These are phyloP conservation scores for Leersia perrieri DNA, from an alignment of 176 grass and related monocot genomes.

Conservation along the genomic window DNA sequence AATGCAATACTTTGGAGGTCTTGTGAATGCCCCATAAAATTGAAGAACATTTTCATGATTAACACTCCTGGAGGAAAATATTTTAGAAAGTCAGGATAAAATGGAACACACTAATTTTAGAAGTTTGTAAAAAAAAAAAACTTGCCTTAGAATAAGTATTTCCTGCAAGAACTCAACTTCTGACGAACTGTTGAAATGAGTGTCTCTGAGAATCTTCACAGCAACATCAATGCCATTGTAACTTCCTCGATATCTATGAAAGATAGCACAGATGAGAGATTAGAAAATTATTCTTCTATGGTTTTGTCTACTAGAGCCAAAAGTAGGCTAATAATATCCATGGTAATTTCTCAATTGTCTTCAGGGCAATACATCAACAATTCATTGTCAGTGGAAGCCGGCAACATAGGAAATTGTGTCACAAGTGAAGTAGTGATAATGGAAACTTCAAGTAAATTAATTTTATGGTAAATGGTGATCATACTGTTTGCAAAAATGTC, in stretches of 20 bases:
- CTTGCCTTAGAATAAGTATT: slow-evolving; percentile 89
- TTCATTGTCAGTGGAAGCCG: slow-evolving; percentile 14
- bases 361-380: not conserved
- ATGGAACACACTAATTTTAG: slow-evolving; percentile 5
- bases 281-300: not conserved
- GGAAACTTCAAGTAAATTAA: not conserved
- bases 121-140: not conserved
- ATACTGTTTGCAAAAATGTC: not conserved
- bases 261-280: slow-evolving; percentile 6
- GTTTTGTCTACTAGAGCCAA: not conserved
- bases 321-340: not conserved
- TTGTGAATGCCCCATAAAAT: slow-evolving; percentile 80
- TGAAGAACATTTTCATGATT: slow-evolving; percentile 73
- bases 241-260: slow-evolving; percentile 67
- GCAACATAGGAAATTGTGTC: not conserved
- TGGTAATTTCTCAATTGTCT: not conserved
- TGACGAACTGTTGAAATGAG: slow-evolving; percentile 48
- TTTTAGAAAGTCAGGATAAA: slow-evolving; percentile 16
- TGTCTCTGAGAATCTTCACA: slow-evolving; percentile 72
- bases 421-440: not conserved
- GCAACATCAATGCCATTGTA: slow-evolving; percentile 70
- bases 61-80: slow-evolving; percentile 57
- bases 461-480: not conserved
- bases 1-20: slow-evolving; percentile 51
- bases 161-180: slow-evolving; percentile 82